Conservation (phyloP, 108 stramenopile species). For the Nitzschia putrida region DNA sequence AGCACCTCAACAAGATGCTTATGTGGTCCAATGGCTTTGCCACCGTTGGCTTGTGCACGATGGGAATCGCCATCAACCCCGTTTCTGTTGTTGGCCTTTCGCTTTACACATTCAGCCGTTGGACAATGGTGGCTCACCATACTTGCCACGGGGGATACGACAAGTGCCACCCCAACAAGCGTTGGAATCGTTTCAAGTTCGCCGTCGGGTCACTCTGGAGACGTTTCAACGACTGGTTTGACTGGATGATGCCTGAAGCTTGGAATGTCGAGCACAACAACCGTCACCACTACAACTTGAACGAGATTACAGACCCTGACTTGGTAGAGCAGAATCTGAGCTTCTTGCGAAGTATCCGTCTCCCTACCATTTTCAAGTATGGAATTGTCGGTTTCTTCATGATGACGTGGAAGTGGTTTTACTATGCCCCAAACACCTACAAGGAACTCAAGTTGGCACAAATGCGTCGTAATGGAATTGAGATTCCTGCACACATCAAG, state of each 20-base stretch:
- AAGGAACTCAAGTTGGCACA: constrained; percentile 60
- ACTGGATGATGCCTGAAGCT: constrained; percentile 85
- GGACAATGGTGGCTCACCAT: constrained; percentile 81
- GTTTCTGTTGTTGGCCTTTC: constrained; percentile 58
- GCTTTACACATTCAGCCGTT: constrained; percentile 62
- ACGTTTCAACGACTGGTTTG: constrained; percentile 71
- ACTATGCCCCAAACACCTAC: constrained; percentile 77
- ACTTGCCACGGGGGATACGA: constrained; percentile 81
- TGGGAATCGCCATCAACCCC: constrained; percentile 61
- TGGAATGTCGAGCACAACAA: constrained; percentile 80
- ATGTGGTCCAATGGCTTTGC: constrained; percentile 76
- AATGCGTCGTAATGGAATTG: constrained; percentile 34
- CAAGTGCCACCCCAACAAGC: constrained; percentile 56
- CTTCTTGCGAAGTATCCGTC: constrained; percentile 37
- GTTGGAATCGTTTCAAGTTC: constrained; percentile 64
- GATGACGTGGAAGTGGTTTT: constrained; percentile 68
- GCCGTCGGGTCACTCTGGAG: constrained; percentile 54
- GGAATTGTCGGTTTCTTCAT: constrained; percentile 36
- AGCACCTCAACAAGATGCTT: constrained; percentile 89
- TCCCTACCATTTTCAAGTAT: constrained; percentile 56
- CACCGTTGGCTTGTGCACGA: constrained; percentile 59
- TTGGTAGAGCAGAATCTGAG: constrained; percentile 61
- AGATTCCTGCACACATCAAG: constrained; percentile 37
- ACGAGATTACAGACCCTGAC: constrained; percentile 66
- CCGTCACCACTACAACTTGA: constrained; percentile 69